These are phyloP conservation scores for Macadamia tetraphylla DNA, from an alignment of 164 flowering plant species.

Conservation along the genomic window DNA sequence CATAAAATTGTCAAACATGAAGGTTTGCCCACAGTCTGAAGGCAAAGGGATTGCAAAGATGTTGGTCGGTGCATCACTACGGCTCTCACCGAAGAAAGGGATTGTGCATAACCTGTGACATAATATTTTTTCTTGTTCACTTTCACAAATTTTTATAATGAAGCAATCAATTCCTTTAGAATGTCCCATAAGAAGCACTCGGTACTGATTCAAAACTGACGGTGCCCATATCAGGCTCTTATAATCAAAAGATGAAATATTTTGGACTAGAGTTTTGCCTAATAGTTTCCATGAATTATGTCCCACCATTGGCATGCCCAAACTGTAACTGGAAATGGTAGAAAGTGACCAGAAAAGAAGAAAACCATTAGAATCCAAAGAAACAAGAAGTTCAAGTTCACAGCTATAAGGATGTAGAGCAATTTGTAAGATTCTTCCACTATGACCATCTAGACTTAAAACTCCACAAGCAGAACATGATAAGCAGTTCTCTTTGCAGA, in stretches of 20 bases:
- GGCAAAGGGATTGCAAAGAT: conserved; percentile 53
- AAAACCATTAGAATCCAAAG: conserved; percentile 77
- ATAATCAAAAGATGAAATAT: conserved; percentile 32
- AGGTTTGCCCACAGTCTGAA: conserved; percentile 30
- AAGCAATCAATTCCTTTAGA: conserved; percentile 68
- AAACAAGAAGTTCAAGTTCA: conserved; percentile 62
- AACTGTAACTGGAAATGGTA: conserved; percentile 29
- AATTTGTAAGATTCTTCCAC: conserved; percentile 58
- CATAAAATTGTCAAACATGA: conserved; percentile 41
- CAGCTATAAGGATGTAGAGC: conserved; percentile 55
- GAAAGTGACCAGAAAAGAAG: conserved; percentile 76
- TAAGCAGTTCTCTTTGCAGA: conserved; percentile 17
- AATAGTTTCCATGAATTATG: conserved; percentile 51
- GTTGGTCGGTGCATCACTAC: conserved; percentile 38
- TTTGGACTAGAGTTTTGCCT: conserved; percentile 34
- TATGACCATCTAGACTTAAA: conserved; percentile 59
- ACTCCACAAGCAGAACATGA: conserved; percentile 25
- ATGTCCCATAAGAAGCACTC: conserved; percentile 67
- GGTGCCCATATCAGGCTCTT: conserved; percentile 85
- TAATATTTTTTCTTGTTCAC: conserved; percentile 25
- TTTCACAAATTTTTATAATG: conserved; percentile 32
- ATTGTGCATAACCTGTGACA: conserved; percentile 66
- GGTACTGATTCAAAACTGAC: conserved; percentile 37
- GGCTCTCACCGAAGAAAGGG: conserved; percentile 38
- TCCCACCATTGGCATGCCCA: conserved; percentile 36